Evolutionary conservation across 1,284 basidiomycete species (phyloP), one percentile per base, ranked within the genome.

Genomic region (Boletus sp.): DNA sequence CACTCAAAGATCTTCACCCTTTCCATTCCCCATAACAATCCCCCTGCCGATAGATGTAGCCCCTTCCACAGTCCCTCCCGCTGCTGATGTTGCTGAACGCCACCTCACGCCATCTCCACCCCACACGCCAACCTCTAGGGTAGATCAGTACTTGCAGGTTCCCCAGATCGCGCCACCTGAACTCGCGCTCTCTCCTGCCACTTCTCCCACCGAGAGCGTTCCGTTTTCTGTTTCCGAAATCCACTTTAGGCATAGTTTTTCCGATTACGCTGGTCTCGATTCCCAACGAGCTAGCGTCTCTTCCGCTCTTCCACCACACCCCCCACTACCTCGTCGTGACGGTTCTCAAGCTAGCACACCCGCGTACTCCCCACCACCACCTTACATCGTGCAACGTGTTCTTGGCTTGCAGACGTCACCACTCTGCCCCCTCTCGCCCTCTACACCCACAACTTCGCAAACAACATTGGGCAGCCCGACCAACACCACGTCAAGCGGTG

Each of bases 161-260:
- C 57, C 51, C 20, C 49, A 46, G 8, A 44, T 44, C 9, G 30
- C 48, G 8, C 51, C 54, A 27, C 53, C 49, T 3, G 60, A 55
- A 43, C 36, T 54, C 49, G 51, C 57, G 60, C 36, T 55, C 54
- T 16, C 67, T 65, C 26, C 52, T n/a, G 42, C 59, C 43, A 52
- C 36, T 29, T 84, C 84, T 9, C 83, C 82, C 17, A 81, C 81
- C 0, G 81, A 85, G 41, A 85, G 82, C 44, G 69, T 84, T 44
- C 82, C 83, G 1, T 70, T 80, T 56, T 81, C 84, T n/a, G 74
- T 83, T 32, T 82, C 81, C 2, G 83, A 85, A 34, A 73, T 83
- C 44, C 72, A 80, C 54, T 84, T 83, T 68, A 71, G 79, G 41
- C 73, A 78, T 51, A 75, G 72, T 50, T 67, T 66, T 43, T 73